Evolutionary conservation across 768 basidiomycete species (phyloP), one percentile per base, ranked within the genome.

Genomic region (Butyriboletus loyo): DNA sequence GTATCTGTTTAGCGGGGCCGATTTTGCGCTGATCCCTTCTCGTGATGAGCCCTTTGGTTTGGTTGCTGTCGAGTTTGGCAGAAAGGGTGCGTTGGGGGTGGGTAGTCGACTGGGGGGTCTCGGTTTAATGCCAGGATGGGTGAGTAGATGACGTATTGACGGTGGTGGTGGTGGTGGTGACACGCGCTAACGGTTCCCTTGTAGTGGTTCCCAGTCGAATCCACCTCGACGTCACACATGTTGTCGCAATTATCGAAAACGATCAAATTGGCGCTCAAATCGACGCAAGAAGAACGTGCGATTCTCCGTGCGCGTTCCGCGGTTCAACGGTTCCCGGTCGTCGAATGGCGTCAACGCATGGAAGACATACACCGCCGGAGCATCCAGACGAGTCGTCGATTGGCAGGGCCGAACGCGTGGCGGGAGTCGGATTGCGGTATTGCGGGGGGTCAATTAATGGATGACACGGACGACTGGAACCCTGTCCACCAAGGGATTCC

Each of bases 61-160:
- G 40, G 93, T 96, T 28, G 93, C 94, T 46, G 94, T 97, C 59
- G 94, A 96, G 68, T 97, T 97, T 72, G 94, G 94, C 69, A 78
- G 94, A 59, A 97, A 96, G 71, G 94, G 94, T 77, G 94, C 94
- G 49, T 82, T 97, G 47, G 94, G 94, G 74, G 94, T 97, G 59
- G 94, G 94, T 59, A 85, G 87, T 75, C 89, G 94, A 62, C 79
- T 96, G 21, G 94, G 94, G 66, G 94, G 94, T 76, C 80, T 97
- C 39, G 94, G 94, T 71, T 75, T 97, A 54, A 97, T 97, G 94
- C 94, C 94, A 66, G 94, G 93, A 74, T 96, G 94, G 94, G 92
- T 93, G 66, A 63, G 87, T 79, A 1, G 19, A 54, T 38, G 15
- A 48, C 22, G 32, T 4, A 13, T 25, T 4, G 19, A 11, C 17